Evolutionary conservation across 805 yeast genomes (phyloP).

Genomic region (Yarrowia sp.): DNA sequence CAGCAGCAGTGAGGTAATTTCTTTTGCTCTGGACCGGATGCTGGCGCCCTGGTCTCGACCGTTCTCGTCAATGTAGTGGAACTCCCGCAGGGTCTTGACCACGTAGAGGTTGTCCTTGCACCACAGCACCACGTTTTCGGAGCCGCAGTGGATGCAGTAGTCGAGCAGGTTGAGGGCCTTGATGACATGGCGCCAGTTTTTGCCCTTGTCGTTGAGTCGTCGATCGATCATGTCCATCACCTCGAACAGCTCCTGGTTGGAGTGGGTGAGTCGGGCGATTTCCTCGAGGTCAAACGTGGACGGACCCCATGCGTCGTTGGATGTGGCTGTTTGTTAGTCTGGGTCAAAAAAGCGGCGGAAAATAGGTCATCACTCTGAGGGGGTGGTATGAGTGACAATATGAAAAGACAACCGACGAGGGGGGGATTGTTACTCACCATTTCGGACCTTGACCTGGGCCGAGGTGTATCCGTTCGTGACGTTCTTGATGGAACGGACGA

Average conservation of each 20-base stretch:
- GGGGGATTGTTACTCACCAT: constrained; percentile 48
- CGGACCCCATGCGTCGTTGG: constrained; percentile 89
- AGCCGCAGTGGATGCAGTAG: constrained; percentile 82
- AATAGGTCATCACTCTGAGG: not conserved
- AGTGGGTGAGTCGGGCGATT: constrained; percentile 72
- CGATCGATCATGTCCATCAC: constrained; percentile 94
- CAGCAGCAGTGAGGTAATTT: constrained; percentile 74
- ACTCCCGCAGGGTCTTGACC: constrained; percentile 88
- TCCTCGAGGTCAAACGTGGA: constrained; percentile 81
- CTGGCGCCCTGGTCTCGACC: constrained; percentile 88
- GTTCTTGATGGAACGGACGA: constrained; percentile 85
- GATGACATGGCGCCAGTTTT: constrained; percentile 96
- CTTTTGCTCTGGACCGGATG: constrained; percentile 88
- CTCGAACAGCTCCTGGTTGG: constrained; percentile 72
- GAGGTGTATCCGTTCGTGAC: constrained; percentile 88
- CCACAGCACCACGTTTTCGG: constrained; percentile 91
- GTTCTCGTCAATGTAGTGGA: constrained; percentile 77
- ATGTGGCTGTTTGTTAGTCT: constrained; percentile 58
- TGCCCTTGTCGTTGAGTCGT: constrained; percentile 92
- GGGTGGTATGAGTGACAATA: not conserved
- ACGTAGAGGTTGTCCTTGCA: constrained; percentile 85
- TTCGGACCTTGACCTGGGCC: constrained; percentile 86
- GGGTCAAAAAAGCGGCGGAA: not conserved
- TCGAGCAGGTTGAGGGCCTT: constrained; percentile 90
- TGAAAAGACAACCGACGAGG: too few species aligned